These are phyloP conservation scores for Trichomonas gallinae DNA, from an alignment of 208 protist species.

Conservation along the genomic window DNA sequence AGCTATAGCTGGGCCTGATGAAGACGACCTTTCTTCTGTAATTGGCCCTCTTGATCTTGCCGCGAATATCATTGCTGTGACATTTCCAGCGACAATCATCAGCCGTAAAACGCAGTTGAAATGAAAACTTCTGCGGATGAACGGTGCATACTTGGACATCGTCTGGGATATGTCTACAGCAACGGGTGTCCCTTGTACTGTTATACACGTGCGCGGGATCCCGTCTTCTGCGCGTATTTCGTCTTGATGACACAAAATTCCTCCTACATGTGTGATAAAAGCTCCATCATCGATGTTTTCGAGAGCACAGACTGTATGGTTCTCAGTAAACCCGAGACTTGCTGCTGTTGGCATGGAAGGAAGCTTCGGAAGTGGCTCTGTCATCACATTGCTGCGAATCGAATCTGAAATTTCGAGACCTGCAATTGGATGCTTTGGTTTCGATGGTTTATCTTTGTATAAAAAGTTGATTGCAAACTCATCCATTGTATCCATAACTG, in stretches of 20 bases:
- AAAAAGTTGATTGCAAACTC: neutral
- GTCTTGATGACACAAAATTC: neutral
- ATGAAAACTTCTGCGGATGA: neutral
- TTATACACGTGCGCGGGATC: neutral
- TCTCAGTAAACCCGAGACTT: neutral
- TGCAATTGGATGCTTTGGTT: neutral
- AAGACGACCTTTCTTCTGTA: neutral
- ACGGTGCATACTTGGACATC: neutral
- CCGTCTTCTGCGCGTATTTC: neutral
- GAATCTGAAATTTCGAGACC: neutral
- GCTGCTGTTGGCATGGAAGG: neutral
- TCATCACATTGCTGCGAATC: neutral
- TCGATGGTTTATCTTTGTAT: neutral
- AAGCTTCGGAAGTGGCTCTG: neutral
- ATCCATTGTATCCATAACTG: neutral
- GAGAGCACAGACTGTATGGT: neutral
- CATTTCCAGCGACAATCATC: neutral
- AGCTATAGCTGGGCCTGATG: neutral
- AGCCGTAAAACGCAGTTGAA: neutral
- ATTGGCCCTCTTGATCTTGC: neutral
- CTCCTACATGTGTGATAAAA: neutral
- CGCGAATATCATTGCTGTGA: neutral
- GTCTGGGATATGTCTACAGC: neutral
- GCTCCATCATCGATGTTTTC: neutral
- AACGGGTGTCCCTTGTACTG: neutral